Evolutionary conservation across 1,284 basidiomycete species (phyloP).

Genomic region (Entoloma clypeatum): DNA sequence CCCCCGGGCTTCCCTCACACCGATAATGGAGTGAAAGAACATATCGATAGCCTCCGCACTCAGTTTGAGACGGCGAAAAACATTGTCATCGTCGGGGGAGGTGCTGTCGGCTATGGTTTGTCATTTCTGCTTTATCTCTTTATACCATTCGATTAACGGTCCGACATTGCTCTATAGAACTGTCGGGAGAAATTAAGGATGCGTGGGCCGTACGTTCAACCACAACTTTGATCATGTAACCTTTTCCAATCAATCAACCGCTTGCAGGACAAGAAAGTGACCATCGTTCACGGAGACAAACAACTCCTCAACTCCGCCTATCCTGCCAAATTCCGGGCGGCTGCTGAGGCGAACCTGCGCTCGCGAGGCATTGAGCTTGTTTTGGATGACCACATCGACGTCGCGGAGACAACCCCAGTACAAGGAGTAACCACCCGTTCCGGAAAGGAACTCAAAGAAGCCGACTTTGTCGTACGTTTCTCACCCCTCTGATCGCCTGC

Average conservation of each 20-base stretch:
- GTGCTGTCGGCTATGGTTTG: conserved; percentile 57
- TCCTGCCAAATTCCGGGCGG: conserved; percentile 51
- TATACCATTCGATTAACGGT: background rate
- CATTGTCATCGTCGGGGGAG: conserved; percentile 60
- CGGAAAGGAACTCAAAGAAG: conserved; percentile 44
- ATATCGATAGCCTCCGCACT: conserved; percentile 38
- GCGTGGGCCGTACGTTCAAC: conserved; percentile 41
- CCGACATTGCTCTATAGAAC: conserved; percentile 31
- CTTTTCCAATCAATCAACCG: conserved; percentile 1
- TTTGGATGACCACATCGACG: conserved; percentile 53
- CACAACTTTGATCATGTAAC: conserved; percentile 1
- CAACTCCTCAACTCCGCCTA: conserved; percentile 57
- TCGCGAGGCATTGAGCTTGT: conserved; percentile 48
- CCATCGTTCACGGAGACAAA: conserved; percentile 53
- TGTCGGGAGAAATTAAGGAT: conserved; percentile 57
- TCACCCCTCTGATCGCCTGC: background rate
- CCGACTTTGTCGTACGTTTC: conserved; percentile 54
- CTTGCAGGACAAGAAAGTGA: conserved; percentile 53
- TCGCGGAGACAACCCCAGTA: conserved; percentile 33
- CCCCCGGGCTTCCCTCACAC: conserved; percentile 42
- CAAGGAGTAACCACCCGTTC: conserved; percentile 44
- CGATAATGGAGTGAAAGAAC: conserved; percentile 34
- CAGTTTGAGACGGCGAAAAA: conserved; percentile 45
- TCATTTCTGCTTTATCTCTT: conserved; percentile 2
- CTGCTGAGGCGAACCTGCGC: conserved; percentile 38